Evolutionary conservation across 257 asterid species (phyloP).

Genomic region (Gentiana macrophylla): DNA sequence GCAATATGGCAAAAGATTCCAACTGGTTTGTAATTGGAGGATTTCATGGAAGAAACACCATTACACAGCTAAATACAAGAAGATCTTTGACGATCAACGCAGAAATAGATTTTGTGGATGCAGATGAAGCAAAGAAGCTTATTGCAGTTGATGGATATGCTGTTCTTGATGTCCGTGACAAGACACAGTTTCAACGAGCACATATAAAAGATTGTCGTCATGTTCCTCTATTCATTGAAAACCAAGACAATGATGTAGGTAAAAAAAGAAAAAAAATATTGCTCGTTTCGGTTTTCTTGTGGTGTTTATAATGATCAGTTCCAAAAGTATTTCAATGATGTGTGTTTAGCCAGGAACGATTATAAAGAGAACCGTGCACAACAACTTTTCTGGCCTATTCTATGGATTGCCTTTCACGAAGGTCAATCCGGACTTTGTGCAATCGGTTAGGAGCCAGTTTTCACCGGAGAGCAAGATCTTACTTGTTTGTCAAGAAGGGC

Average conservation of each 20-base stretch:
- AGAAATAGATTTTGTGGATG: constrained; percentile 51
- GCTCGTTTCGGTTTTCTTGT: not conserved
- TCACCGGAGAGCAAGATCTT: constrained; percentile 73
- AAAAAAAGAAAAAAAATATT: not conserved
- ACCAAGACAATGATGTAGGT: constrained; percentile 79
- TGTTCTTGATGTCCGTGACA: constrained; percentile 73
- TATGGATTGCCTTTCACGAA: constrained; percentile 83
- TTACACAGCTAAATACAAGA: constrained; percentile 11
- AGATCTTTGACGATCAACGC: constrained; percentile 37
- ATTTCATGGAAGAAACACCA: constrained; percentile 20
- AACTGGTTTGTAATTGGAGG: constrained; percentile 21
- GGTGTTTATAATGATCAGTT: not conserved
- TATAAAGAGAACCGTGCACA: constrained; percentile 62
- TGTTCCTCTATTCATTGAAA: constrained; percentile 64
- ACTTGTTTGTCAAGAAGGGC: constrained; percentile 94
- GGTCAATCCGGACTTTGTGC: constrained; percentile 64
- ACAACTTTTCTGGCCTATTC: constrained; percentile 80
- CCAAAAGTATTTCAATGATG: constrained; percentile 1
- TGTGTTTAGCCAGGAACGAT: constrained; percentile 48
- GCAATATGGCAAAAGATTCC: constrained; percentile 41
- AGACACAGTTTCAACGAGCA: constrained; percentile 65
- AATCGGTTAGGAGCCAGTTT: constrained; percentile 50
- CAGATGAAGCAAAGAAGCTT: constrained; percentile 71
- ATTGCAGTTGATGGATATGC: constrained; percentile 63
- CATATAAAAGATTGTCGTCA: constrained; percentile 71